These are phyloP conservation scores for Senecio squalidus DNA, from an alignment of 140 eudicot genomes.

Conservation along the genomic window DNA sequence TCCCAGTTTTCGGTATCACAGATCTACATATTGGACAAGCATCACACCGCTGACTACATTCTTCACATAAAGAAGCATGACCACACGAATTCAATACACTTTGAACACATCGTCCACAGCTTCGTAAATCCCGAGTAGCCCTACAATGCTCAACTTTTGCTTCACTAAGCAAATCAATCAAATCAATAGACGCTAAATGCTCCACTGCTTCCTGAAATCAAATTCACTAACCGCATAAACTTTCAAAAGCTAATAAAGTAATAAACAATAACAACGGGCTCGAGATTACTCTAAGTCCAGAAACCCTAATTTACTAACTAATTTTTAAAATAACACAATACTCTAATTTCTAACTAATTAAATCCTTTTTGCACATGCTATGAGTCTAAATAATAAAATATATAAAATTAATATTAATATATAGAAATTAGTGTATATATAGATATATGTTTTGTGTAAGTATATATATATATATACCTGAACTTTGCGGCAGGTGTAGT, in stretches of 20 bases:
- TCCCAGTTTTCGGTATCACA: constrained; percentile 57
- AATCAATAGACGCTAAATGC: constrained; percentile 79
- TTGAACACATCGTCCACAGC: constrained; percentile 82
- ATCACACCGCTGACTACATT: constrained; percentile 90
- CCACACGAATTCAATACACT: constrained; percentile 76
- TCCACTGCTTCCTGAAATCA: constrained; percentile 68
- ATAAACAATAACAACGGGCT: background rate
- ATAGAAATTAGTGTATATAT: background rate
- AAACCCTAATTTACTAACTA: constrained; percentile 28
- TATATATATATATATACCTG: constrained; percentile 30
- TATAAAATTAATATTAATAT: background rate
- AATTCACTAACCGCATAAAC: constrained; percentile 11
- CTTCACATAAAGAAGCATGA: constrained; percentile 92
- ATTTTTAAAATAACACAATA: constrained; percentile 7
- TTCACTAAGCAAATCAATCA: constrained; percentile 73
- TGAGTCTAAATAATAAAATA: background rate
- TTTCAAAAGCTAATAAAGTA: too few relatives aligned
- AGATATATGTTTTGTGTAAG: constrained; percentile 1
- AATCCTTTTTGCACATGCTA: constrained; percentile 10
- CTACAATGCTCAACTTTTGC: constrained; percentile 96
- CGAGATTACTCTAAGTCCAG: background rate
- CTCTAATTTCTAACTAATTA: background rate
- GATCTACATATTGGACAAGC: constrained; percentile 83
- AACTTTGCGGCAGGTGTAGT: constrained; percentile 44
- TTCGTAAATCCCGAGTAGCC: constrained; percentile 94